These are phyloP conservation scores for Cyberlindnera maclurae DNA, from an alignment of 805 yeast species.

Conservation along the genomic window DNA sequence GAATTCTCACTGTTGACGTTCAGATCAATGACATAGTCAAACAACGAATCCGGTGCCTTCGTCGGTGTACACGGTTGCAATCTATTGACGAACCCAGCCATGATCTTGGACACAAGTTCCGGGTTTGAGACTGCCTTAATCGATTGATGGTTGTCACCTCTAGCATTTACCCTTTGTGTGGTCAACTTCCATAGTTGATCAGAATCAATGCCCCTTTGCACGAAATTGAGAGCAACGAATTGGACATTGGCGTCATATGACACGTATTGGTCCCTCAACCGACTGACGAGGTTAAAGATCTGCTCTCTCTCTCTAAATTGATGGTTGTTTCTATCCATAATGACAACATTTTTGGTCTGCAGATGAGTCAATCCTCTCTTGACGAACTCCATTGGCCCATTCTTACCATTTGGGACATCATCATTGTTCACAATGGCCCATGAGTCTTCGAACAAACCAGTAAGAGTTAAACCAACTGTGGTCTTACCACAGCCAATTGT, in stretches of 20 bases:
- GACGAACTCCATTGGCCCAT: constrained; percentile 43
- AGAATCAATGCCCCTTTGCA: constrained; percentile 33
- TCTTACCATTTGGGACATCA: constrained; percentile 42
- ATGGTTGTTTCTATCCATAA: constrained; percentile 83
- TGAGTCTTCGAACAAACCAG: constrained; percentile 39
- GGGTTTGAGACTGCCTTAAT: constrained; percentile 49
- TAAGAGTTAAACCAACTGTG: constrained; percentile 60
- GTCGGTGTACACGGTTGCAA: constrained; percentile 51
- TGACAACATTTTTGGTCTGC: constrained; percentile 39
- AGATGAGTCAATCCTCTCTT: constrained; percentile 37
- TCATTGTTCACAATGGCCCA: constrained; percentile 86
- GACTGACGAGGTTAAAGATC: constrained; percentile 45
- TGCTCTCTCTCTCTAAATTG: constrained; percentile 60
- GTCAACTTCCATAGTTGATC: constrained; percentile 45
- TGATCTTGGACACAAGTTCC: constrained; percentile 47
- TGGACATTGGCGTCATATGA: constrained; percentile 39
- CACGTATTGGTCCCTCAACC: constrained; percentile 37
- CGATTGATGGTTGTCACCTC: constrained; percentile 90
- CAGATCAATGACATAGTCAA: constrained; percentile 61
- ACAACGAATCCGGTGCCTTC: constrained; percentile 52
- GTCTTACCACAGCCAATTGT: constrained; percentile 96
- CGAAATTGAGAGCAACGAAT: constrained; percentile 64
- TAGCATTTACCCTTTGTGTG: constrained; percentile 43
- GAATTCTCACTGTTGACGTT: constrained; percentile 35
- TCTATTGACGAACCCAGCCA: constrained; percentile 66